A percentile compares a stretch with the other conserved stretches of the same genome.
phyloP scores from a whole-genome alignment of 176 grass and related monocot genomes.

The Bothriochloa decipiens region DNA sequence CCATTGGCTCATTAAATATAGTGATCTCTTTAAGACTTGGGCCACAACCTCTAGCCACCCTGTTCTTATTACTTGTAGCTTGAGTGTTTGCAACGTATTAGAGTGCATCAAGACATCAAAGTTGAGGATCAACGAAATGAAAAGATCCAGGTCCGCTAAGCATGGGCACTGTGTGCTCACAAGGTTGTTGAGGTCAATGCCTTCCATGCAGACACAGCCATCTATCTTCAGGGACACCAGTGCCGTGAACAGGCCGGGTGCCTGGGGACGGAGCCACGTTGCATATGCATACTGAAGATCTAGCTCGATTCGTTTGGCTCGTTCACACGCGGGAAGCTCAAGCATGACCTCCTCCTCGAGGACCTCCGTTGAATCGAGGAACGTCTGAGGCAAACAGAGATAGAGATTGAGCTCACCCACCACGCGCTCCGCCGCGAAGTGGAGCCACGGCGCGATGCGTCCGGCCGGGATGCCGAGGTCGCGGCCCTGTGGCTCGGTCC shows the following conservation, averaged over 20 bases:
- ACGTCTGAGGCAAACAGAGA: too few relatives aligned
- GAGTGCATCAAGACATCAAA: background rate
- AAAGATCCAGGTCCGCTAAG: background rate
- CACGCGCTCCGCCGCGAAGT: background rate
- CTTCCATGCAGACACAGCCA: background rate
- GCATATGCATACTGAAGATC: too few relatives aligned
- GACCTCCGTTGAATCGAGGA: too few relatives aligned
- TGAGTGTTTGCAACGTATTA: background rate
- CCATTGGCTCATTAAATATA: fast-evolving
- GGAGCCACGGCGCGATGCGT: background rate
- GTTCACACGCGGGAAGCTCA: background rate
- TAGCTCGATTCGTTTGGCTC: background rate
- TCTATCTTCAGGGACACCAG: background rate
- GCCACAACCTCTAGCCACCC: background rate
- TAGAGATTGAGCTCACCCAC: background rate
- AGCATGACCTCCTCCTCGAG: background rate
- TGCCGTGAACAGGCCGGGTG: background rate
- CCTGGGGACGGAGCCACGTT: background rate
- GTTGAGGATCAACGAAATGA: background rate
- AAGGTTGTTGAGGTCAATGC: background rate
- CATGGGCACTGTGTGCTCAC: background rate
- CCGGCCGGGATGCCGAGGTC: background rate
- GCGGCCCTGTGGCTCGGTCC: too few relatives aligned
- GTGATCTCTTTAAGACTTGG: background rate
- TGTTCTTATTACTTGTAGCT: fast-evolving